Conservation (phyloP, 2,329 filamentous ascomycete species). For the Purpureocillium takamizusanense region DNA sequence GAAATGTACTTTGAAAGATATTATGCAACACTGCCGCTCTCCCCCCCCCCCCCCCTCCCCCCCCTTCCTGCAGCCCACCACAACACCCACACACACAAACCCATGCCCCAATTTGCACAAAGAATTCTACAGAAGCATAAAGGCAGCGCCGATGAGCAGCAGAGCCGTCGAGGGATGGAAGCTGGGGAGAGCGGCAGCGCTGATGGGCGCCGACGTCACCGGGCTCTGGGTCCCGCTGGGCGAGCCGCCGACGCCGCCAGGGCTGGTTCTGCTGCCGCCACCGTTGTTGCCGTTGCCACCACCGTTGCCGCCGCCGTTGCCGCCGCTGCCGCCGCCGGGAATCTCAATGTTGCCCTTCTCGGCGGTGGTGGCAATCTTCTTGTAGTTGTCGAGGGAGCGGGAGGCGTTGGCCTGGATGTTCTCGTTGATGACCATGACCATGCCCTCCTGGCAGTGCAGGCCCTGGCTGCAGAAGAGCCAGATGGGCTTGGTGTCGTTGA, state of each 20-base stretch:
- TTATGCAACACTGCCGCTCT: too few species aligned
- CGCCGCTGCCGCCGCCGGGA: slow-evolving; percentile 7
- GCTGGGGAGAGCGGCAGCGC: slow-evolving; percentile 13
- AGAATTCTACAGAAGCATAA: slow-evolving; percentile 31
- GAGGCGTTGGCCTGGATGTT: slow-evolving; percentile 44
- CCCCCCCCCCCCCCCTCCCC: too few species aligned
- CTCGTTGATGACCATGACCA: slow-evolving; percentile 70
- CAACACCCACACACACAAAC: too few species aligned
- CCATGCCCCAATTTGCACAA: too few species aligned
- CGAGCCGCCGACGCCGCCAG: slow-evolving; percentile 1
- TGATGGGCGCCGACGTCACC: too few species aligned
- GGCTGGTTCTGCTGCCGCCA: slow-evolving; percentile 5
- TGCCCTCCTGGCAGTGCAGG: slow-evolving; percentile 65
- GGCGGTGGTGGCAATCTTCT: slow-evolving; percentile 22
- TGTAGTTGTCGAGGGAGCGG: slow-evolving; percentile 42
- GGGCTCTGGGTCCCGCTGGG: background rate
- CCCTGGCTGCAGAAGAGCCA: slow-evolving; percentile 74
- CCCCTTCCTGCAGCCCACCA: too few species aligned
- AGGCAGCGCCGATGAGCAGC: slow-evolving; percentile 30
- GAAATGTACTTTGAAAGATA: too few species aligned
- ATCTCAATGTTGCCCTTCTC: slow-evolving; percentile 14
- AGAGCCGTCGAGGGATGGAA: slow-evolving; percentile 32
- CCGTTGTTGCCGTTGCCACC: slow-evolving; percentile 10
- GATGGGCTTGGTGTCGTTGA: slow-evolving; percentile 61
- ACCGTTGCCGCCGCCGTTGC: slow-evolving; percentile 12